These are phyloP conservation scores for Plicaturopsis crispa DNA, from an alignment of 768 basidiomycete genomes.

Conservation along the genomic window DNA sequence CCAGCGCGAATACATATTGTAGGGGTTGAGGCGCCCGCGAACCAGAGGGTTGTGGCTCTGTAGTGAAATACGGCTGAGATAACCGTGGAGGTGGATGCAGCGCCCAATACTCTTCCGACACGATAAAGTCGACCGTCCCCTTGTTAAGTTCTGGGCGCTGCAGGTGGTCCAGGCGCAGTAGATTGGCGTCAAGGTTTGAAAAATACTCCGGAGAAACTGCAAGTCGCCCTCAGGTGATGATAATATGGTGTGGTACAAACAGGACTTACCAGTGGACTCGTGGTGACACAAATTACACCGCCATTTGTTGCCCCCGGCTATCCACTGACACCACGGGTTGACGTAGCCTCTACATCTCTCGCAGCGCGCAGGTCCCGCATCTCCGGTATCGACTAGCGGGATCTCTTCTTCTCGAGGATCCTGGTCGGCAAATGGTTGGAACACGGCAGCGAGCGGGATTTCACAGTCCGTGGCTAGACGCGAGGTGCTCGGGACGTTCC, in stretches of 20 bases:
- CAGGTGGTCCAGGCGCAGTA: conserved; percentile 71
- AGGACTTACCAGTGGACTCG: conserved; percentile 71
- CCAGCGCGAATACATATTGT: conserved; percentile 80
- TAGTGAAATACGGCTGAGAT: conserved; percentile 43
- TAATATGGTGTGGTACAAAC: conserved; percentile 4
- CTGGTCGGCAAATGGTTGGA: conserved; percentile 89
- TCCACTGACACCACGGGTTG: conserved; percentile 90
- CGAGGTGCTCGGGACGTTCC: conserved; percentile 77
- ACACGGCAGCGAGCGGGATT: conserved; percentile 75
- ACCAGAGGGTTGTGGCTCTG: conserved; percentile 37
- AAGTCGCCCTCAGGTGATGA: background rate
- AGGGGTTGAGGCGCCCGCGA: conserved; percentile 55
- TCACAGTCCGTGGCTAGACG: conserved; percentile 75
- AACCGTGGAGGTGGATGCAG: conserved; percentile 51
- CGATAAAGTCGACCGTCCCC: conserved; percentile 89
- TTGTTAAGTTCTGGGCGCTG: conserved; percentile 81
- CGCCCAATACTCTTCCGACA: conserved; percentile 83
- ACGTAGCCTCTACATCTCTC: conserved; percentile 81
- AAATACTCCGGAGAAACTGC: conserved; percentile 80
- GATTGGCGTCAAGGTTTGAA: conserved; percentile 70
- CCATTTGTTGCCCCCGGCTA: conserved; percentile 79
- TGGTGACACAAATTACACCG: conserved; percentile 85
- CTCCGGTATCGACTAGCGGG: conserved; percentile 67
- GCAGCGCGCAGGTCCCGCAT: conserved; percentile 77
- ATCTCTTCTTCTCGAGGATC: conserved; percentile 72